phyloP scores from a whole-genome alignment of 2,329 filamentous ascomycete species.

The Thelonectria discophora region DNA sequence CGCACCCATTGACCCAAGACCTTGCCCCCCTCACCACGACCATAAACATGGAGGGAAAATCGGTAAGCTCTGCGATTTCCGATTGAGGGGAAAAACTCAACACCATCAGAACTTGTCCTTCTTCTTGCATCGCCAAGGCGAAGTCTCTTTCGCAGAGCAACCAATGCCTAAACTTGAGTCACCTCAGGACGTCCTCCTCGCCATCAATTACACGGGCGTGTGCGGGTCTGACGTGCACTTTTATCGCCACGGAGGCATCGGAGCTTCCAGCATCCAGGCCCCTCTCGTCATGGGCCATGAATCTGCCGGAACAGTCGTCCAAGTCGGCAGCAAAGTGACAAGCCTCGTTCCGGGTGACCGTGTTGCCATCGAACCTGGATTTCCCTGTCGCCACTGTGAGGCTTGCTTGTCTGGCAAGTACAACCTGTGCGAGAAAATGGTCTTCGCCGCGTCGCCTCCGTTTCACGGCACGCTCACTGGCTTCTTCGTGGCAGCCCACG shows the following conservation, averaged over 20 bases:
- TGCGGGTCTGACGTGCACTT: conserved; percentile 16
- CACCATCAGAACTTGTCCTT: conserved; percentile 8
- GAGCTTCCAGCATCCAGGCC: conserved; percentile 66
- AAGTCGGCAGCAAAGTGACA: conserved; percentile 70
- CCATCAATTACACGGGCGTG: conserved; percentile 14
- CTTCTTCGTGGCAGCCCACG: conserved; percentile 77
- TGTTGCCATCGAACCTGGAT: conserved; percentile 89
- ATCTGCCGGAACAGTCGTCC: conserved; percentile 76
- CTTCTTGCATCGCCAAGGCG: conserved; percentile 3
- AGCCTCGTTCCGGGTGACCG: conserved; percentile 76
- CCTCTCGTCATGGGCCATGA: conserved; percentile 78
- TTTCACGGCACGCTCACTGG: conserved; percentile 86
- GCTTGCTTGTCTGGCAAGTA: conserved; percentile 83
- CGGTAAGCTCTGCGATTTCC: not conserved
- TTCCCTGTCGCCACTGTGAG: conserved; percentile 80
- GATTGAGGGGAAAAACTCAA: not conserved
- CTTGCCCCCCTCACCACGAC: not conserved
- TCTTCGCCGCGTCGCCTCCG: conserved; percentile 89
- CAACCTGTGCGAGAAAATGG: conserved; percentile 89
- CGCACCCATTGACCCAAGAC: no score
- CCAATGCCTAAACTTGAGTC: conserved; percentile 4
- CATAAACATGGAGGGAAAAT: not conserved
- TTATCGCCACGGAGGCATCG: conserved; percentile 8
- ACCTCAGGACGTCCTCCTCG: conserved; percentile 12
- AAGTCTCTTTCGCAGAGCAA: conserved; percentile 4